Percentiles rank a stretch among this genome's conserved stretches.
phyloP scores from a whole-genome alignment of 2,329 filamentous ascomycete species.

The Paecilomyces variotii region DNA sequence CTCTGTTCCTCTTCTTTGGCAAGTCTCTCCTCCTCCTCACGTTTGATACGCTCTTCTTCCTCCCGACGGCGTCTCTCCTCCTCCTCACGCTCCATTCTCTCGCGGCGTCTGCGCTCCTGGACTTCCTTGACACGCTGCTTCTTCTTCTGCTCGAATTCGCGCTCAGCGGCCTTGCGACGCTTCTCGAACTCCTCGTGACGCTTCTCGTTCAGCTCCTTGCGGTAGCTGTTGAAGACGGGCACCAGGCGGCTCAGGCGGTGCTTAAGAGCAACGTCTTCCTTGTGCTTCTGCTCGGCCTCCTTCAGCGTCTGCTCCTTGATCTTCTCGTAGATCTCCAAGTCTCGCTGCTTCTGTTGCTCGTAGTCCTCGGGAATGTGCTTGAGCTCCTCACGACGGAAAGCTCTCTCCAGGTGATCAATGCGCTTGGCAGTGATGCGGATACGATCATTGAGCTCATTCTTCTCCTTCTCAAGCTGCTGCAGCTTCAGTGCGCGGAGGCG shows the following conservation, averaged over 20 bases:
- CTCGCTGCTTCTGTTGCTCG: slow-evolving; percentile 68
- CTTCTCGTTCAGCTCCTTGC: slow-evolving; percentile 71
- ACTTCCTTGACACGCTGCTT: slow-evolving; percentile 78
- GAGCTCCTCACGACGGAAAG: slow-evolving; percentile 88
- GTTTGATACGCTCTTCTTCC: slow-evolving; percentile 72
- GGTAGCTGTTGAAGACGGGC: slow-evolving; percentile 75
- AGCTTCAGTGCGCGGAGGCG: slow-evolving; percentile 91
- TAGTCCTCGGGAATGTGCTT: slow-evolving; percentile 88
- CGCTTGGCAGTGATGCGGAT: slow-evolving; percentile 89
- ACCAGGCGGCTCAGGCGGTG: slow-evolving; percentile 81
- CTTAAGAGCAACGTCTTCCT: slow-evolving; percentile 86
- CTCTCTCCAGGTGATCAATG: slow-evolving; percentile 93
- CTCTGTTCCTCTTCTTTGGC: slow-evolving; percentile 72
- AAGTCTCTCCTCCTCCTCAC: slow-evolving; percentile 79
- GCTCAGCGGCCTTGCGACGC: slow-evolving; percentile 81
- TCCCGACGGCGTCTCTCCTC: slow-evolving; percentile 69
- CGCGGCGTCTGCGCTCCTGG: slow-evolving; percentile 70
- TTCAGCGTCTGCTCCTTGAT: slow-evolving; percentile 68
- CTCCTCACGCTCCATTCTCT: slow-evolving; percentile 79
- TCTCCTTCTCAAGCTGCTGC: slow-evolving; percentile 92
- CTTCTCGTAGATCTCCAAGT: slow-evolving; percentile 72
- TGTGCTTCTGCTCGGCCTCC: slow-evolving; percentile 81
- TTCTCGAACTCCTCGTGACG: slow-evolving; percentile 94
- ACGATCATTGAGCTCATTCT: slow-evolving; percentile 89
- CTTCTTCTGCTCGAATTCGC: slow-evolving; percentile 89